Base-by-base conservation (phyloP, 2,329 filamentous ascomycete genomes). In the Colletotrichum chrysophilum region DNA sequence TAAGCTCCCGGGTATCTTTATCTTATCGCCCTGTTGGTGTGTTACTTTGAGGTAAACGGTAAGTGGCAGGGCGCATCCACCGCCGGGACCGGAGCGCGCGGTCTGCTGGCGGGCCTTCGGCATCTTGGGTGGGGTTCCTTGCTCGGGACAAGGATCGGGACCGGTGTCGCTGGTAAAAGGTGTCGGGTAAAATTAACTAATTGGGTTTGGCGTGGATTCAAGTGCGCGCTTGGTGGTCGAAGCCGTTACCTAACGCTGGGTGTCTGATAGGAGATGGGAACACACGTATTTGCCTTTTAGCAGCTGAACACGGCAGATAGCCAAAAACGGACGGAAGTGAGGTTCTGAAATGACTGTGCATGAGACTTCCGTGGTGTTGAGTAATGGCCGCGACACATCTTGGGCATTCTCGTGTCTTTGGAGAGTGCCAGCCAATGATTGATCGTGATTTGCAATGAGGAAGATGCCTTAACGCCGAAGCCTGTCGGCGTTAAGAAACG, bases 1-100 rank as follows among this genome's bases (percentile, higher is more conserved):
- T 76, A 76, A 76, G 74, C 74, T 76, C 48, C 60, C 68, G 60
- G 66, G 48, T 73, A 69, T 65, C 70, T 73, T 65, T 73, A 69
- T 65, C 70, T 75, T 73, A 75, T 75, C 70, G 65, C n/a, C 7
- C 38, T 10, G 7, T n/a, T 43, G 65, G 71, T 62, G 62, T 64
- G 58, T 28, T 18, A 1, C 3, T 48, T 21, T 48, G n/a, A 48
- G 43, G 43, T 48, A 48, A 52, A 52, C 43, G 43, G 43, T 24
- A 13, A 48, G 10, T n/a, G 16, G 18, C 38, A 48, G 1, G 1
- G 5, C 34, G 5, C 28, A 18, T 36, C 65, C 26, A 28, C 30
- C 21, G 48, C 70, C 64, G 64, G 74, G 21, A 69, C 70, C 74
- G 74, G 74, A 69, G 64, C 16, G 13, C 7, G 38, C 69, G 61